Conservation (phyloP, 108 stramenopile genomes). For the Cyclostephanos tholiformis region DNA sequence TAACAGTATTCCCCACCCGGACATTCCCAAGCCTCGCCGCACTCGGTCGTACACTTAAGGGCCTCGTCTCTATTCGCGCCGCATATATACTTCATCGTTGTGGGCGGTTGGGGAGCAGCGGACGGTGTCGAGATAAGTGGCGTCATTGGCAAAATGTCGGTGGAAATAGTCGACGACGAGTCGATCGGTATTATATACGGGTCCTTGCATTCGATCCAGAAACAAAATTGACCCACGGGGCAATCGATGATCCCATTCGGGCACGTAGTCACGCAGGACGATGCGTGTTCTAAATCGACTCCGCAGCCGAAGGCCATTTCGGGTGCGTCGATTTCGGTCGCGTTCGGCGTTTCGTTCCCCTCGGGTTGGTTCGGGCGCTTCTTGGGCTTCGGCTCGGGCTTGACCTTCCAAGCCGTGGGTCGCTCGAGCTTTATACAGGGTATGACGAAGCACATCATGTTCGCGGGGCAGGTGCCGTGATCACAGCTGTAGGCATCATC, state of each 20-base stretch:
- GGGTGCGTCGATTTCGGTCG: neutral
- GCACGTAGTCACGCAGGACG: slow-evolving; percentile 11
- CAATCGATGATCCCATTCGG: slow-evolving; percentile 28
- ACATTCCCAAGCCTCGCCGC: slow-evolving; percentile 18
- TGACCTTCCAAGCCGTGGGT: neutral
- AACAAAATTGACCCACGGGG: slow-evolving; percentile 26
- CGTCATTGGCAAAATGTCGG: neutral
- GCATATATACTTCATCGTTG: slow-evolving; percentile 22
- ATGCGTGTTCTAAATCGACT: slow-evolving; percentile 14
- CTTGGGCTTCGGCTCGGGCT: slow-evolving; percentile 6
- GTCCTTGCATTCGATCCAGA: slow-evolving; percentile 21
- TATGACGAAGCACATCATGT: slow-evolving; percentile 5
- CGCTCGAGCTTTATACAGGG: neutral
- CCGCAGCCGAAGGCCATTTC: slow-evolving; percentile 17
- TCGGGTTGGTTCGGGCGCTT: neutral
- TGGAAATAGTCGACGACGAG: neutral
- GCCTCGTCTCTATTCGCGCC: slow-evolving; percentile 24
- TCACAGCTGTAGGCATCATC: neutral
- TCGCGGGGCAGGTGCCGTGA: neutral
- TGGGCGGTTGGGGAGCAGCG: neutral
- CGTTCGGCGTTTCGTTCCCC: neutral
- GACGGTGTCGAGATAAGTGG: neutral
- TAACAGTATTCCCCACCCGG: slow-evolving; percentile 29
- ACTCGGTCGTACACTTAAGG: slow-evolving; percentile 26
- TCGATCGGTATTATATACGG: neutral